Evolutionary conservation across 2,329 filamentous ascomycete species (phyloP), one percentile per base, ranked within the genome.

Genomic region (Dactylonectria estremocensis): DNA sequence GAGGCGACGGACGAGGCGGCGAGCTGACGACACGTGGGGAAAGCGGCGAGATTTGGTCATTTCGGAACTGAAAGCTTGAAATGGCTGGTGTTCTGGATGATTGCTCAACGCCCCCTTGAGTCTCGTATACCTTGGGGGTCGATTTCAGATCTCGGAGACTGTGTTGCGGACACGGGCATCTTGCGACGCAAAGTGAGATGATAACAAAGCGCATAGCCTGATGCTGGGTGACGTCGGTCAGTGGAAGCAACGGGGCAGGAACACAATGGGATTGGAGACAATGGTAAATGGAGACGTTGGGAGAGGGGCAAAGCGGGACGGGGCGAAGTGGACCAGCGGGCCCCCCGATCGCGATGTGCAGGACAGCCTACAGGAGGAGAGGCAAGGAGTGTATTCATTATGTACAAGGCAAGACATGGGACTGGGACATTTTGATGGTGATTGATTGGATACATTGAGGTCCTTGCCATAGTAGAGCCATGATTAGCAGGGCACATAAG

Each of bases 61-160:
- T 62, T 62, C 54, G 50, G 63, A 66, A 60, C 56, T 35, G 54
- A n/a, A 61, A 22, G 54, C 43, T 58, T 57, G 40, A 43, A 22
- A 31, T 37, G 48, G 54, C 46, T 61, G 58, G 58, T 33, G 50
- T 28, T 49, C 33, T 48, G n/a, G 49, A 28, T 28, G 46, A 57
- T 56, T 50, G 60, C 20, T 22, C 49, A 20, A 20, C 22, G 8
- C 8, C 57, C 59, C 58, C 16, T 61, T 56, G 35, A 28, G 52
- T 20, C 14, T 35, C 31, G 20, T 53, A 28, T 45, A 57, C 33
- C 48, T 31, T 56, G 54, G 65, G 46, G 58, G 33, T 40, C 55
- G 24, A n/a, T 33, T 54, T 67, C 31, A 64, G 64, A 69, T 61
- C 61, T 71, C 57, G 69, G 69, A 74, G 59, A 67, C 67, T 13